phyloP scores from a whole-genome alignment of 306 rosid genomes.

The Citrullus mucosospermus region DNA sequence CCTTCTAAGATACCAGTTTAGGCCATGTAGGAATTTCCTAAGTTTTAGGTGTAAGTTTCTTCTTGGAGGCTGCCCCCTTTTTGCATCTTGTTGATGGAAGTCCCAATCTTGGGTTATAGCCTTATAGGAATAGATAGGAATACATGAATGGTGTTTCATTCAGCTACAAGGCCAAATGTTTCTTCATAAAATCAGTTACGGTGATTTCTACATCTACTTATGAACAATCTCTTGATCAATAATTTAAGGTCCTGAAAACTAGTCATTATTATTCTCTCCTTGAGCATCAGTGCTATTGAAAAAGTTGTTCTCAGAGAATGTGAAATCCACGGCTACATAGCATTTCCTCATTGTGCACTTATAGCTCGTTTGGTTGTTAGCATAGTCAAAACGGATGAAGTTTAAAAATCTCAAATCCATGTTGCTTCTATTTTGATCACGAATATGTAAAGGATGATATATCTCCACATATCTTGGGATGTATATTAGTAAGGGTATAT shows the following conservation, averaged over 20 bases:
- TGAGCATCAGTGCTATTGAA: too few relatives aligned
- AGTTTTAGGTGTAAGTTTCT: background rate
- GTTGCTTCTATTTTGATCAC: background rate
- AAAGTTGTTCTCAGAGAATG: too few relatives aligned
- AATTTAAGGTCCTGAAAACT: too few relatives aligned
- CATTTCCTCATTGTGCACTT: too few relatives aligned
- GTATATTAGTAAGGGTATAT: background rate
- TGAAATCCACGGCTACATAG: too few relatives aligned
- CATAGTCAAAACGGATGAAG: background rate
- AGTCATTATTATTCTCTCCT: too few relatives aligned
- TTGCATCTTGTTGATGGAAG: background rate
- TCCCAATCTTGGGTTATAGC: background rate
- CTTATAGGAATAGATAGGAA: background rate
- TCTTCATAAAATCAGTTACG: background rate
- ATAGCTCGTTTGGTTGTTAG: too few relatives aligned
- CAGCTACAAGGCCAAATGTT: background rate
- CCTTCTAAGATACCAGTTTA: too few relatives aligned
- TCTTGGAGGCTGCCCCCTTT: background rate
- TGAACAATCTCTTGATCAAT: too few relatives aligned
- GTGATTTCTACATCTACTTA: too few relatives aligned
- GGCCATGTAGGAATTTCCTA: background rate
- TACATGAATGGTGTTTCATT: background rate
- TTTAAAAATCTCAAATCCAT: background rate
- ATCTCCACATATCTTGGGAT: background rate
- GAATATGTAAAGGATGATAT: background rate